Base-by-base conservation (phyloP, 805 yeast genomes). In the Ogataea sp. region DNA sequence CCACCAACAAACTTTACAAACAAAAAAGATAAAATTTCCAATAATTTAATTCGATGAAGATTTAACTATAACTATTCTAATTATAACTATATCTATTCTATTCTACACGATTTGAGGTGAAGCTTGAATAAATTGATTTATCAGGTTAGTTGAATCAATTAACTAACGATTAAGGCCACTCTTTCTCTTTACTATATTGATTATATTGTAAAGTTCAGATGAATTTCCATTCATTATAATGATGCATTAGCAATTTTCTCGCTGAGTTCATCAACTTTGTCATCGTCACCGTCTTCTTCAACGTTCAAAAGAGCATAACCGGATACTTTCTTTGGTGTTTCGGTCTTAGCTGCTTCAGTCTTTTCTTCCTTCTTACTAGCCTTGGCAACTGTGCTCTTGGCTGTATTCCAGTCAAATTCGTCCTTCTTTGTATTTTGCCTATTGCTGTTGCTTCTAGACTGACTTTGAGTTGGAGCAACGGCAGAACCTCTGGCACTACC, bases 241-340 rank as follows among this genome's bases (percentile, higher is more conserved):
- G 66, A 43, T 47, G 73, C 55, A 27, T 59, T 51, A 31, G 66
- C 64, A 23, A 75, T 55, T 34, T 65, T 65, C 32, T 64, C 56
- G 7, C 34, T 36, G n/a, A 48, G n/a, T 8, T 38, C 30, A 21
- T 39, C 44, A 28, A 31, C 40, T 5, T 7, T 58, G 39, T 62
- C 64, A 20, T 42, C 36, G 10, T 67, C 72, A 2, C 69, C 76
- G 2, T 75, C 80, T 39, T 68, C 78, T 25, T 75, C 78, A 39
- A 53, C 56, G 38, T 71, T 64, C 53, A 77, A 60, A 20, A 76
- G 77, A 36, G 69, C 62, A 51, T 66, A 77, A 3, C 70, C 59
- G 28, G 79, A 71, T 50, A 11, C 11, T 11, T 64, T 68, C 55
- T 60, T 56, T 44, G 55, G 57, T 42, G 43, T 58, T 38, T 56